Percentiles rank a stretch among this genome's conserved stretches.
These are phyloP conservation scores for Pseudevernia furfuracea DNA, from an alignment of 495 filamentous ascomycete genomes.

Conservation along the genomic window DNA sequence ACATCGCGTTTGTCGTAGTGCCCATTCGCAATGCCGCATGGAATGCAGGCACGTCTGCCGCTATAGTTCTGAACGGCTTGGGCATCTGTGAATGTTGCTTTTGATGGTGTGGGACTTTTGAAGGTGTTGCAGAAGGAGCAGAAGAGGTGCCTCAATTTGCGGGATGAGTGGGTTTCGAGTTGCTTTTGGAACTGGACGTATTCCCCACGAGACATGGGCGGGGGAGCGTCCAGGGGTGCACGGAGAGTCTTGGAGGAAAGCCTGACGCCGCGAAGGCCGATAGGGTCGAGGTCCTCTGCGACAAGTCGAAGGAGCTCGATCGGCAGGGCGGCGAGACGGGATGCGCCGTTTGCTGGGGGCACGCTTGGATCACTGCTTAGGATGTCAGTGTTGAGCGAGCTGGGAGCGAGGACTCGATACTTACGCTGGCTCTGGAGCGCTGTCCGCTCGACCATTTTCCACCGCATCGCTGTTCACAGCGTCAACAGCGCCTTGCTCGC, in stretches of 20 bases:
- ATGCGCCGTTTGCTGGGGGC: neutral
- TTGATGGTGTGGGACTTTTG: neutral
- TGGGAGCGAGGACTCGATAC: neutral
- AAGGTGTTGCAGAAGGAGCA: neutral
- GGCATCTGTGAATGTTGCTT: neutral
- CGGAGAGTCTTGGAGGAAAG: neutral
- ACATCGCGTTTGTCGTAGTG: neutral
- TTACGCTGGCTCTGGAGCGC: neutral
- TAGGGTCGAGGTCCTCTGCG: neutral
- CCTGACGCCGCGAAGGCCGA: neutral
- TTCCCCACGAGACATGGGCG: neutral
- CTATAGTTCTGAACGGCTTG: neutral
- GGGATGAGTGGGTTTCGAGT: neutral
- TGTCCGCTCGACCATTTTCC: neutral
- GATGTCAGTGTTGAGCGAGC: neutral
- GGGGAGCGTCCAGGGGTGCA: neutral
- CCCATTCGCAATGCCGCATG: neutral
- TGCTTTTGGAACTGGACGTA: neutral
- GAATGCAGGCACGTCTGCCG: neutral
- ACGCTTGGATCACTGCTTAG: neutral
- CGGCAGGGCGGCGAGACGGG: neutral
- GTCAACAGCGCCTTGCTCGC: neutral
- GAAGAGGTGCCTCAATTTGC: neutral
- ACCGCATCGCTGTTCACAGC: neutral
- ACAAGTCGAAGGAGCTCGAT: neutral